Evolutionary conservation across 169 alveolate species (phyloP), one percentile per base, ranked within the genome.

Genomic region (Cyclospora cayetanensis): DNA sequence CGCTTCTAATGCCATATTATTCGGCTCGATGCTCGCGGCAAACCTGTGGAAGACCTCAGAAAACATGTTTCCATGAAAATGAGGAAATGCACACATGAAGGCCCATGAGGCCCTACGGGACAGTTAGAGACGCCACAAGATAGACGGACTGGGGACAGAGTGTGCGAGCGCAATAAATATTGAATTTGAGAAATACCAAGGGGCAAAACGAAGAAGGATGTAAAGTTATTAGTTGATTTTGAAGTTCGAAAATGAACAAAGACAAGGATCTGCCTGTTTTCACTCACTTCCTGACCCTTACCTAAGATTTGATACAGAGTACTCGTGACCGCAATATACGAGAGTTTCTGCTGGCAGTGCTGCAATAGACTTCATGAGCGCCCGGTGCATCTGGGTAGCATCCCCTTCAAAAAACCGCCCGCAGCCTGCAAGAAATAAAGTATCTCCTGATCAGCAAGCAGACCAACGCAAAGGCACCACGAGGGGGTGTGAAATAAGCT

Each of bases 401-500:
- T 92, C 82, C 7, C 99, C 99, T 93, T 98, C 99, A 93, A 98
- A 98, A 94, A 98, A 98, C 52, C 98, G 93, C 0, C 99, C 99
- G 88, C 99, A 97, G 0, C 99, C 99, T 25, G 98, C 99, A 12
- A 98, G 94, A 89, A 98, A 98, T 3, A 98, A 60, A 2, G 99
- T 98, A 90, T 98, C 99, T 1, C 99, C 98, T 72, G 98, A 93
- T 76, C 94, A 94, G 22, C 29, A 29, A 5, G 31, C 7, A 7
- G 27, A 55, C 7, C 84, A 72, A 3, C 46, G 31, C 9, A 5
- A 9, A 9, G 25, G 22, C 22, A 7, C 79, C 9, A 66, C 79
- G 15, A 9, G 79, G 29, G 35, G 22, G 9, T 18, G 18, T 15
- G 18, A 11, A 66, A 7, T 66, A 66, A 11, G 41, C 18, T 11